phyloP scores from a whole-genome alignment of 331 rosid genomes.

The Rosa hybrid region DNA sequence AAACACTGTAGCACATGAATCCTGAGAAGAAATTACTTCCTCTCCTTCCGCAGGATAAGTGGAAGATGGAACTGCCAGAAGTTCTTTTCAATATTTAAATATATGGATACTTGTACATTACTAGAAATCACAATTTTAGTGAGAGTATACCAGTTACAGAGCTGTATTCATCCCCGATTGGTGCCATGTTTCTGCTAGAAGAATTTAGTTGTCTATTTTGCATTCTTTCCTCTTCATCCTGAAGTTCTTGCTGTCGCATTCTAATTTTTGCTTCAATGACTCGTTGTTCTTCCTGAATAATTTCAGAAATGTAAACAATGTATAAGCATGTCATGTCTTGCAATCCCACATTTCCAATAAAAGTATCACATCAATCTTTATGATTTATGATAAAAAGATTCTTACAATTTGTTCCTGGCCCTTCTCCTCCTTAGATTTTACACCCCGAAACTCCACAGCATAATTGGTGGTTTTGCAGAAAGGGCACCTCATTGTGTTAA shows the following conservation, averaged over 20 bases:
- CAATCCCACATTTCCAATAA: neutral
- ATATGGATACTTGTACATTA: slow-evolving; percentile 16
- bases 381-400: slow-evolving; percentile 16
- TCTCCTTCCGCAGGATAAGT: slow-evolving; percentile 60
- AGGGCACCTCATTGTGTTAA: slow-evolving; percentile 80
- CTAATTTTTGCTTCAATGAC: slow-evolving; percentile 98
- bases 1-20: slow-evolving; percentile 49
- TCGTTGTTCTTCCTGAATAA: slow-evolving; percentile 89
- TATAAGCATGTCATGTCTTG: slow-evolving; percentile 3
- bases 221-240: slow-evolving; percentile 90
- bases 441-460: slow-evolving; percentile 96
- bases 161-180: slow-evolving; percentile 51
- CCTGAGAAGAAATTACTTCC: slow-evolving; percentile 70
- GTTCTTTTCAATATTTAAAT: neutral
- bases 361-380: slow-evolving; percentile 1
- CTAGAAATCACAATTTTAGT: slow-evolving; percentile 5
- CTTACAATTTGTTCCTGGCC: slow-evolving; percentile 91
- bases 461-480: slow-evolving; percentile 89
- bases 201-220: slow-evolving; percentile 61
- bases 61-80: slow-evolving; percentile 54
- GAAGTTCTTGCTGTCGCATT: slow-evolving; percentile 87
- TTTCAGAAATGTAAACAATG: slow-evolving; percentile 18
- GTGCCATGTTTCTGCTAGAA: slow-evolving; percentile 46
- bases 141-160: slow-evolving; percentile 63
- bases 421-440: slow-evolving; percentile 95